Evolutionary conservation across 805 yeast species (phyloP).

Genomic region (Saccharomycopsis sp.): DNA sequence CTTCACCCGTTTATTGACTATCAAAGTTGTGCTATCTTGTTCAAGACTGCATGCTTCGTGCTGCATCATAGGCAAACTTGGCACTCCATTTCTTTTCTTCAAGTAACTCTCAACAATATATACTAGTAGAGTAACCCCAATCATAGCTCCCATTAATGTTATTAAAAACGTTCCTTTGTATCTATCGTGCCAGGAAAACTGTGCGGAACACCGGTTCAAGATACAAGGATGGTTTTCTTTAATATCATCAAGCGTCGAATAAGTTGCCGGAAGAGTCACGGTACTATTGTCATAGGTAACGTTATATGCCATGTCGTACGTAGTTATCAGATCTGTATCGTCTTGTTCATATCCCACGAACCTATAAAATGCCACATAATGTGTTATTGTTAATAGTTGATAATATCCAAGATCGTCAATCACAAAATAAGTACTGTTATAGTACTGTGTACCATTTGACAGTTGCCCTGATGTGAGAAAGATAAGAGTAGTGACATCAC

Average conservation of each 20-base stretch:
- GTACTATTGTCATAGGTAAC: neutral
- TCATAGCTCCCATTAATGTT: neutral
- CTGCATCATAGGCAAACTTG: neutral
- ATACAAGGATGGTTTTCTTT: neutral
- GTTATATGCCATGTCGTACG: neutral
- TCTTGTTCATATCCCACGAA: too few species aligned
- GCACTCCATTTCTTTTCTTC: neutral
- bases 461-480: neutral
- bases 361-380: neutral
- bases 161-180: neutral
- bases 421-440: neutral
- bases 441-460: neutral
- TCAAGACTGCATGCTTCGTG: neutral
- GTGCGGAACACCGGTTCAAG: neutral
- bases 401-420: neutral
- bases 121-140: neutral
- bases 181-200: neutral
- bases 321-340: neutral
- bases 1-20: neutral
- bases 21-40: neutral
- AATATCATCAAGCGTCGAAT: neutral
- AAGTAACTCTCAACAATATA: neutral
- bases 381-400: neutral
- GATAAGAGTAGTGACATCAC: neutral
- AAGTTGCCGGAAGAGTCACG: neutral